Conservation (phyloP, 805 yeast genomes). For the Lachancea lanzarotensis region DNA sequence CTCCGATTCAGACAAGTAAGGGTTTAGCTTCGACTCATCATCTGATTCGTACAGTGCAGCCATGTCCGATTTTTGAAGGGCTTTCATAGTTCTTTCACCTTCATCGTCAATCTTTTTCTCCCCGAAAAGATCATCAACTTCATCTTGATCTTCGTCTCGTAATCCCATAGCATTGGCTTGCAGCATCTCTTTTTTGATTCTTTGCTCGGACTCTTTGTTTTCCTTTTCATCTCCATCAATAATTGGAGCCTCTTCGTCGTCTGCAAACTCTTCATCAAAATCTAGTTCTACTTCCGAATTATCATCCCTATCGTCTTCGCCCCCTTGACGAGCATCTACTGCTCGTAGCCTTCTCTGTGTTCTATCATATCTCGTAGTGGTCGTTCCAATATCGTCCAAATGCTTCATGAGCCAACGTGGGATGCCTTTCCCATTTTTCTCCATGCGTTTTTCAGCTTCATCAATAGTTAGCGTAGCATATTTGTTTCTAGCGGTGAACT, state of each 20-base stretch:
- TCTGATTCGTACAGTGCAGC: conserved; percentile 73
- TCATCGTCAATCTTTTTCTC: conserved; percentile 81
- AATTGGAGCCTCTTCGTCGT: conserved; percentile 97
- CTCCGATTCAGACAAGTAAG: conserved; percentile 70
- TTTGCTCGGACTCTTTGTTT: conserved; percentile 77
- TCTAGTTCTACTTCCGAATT: conserved; percentile 90
- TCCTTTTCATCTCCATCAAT: conserved; percentile 95
- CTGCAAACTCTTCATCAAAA: conserved; percentile 94
- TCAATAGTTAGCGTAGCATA: conserved; percentile 91
- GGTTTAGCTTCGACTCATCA: conserved; percentile 78
- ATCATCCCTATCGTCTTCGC: conserved; percentile 43
- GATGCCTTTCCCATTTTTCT: conserved; percentile 57
- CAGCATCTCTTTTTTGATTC: conserved; percentile 78
- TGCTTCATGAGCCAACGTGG: conserved; percentile 97
- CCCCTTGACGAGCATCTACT: conserved; percentile 37
- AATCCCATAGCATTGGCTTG: conserved; percentile 66
- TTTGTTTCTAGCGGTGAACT: conserved; percentile 87
- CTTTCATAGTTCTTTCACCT: conserved; percentile 79
- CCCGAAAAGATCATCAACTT: conserved; percentile 63
- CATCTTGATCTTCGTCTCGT: conserved; percentile 52
- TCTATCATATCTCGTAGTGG: conserved; percentile 46
- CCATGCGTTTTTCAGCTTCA: conserved; percentile 95
- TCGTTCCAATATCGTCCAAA: conserved; percentile 56
- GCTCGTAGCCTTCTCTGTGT: conserved; percentile 42
- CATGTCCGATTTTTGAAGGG: conserved; percentile 77